Conservation (phyloP, 2,329 filamentous ascomycete genomes). For the Orbilia blumenaviensis region DNA sequence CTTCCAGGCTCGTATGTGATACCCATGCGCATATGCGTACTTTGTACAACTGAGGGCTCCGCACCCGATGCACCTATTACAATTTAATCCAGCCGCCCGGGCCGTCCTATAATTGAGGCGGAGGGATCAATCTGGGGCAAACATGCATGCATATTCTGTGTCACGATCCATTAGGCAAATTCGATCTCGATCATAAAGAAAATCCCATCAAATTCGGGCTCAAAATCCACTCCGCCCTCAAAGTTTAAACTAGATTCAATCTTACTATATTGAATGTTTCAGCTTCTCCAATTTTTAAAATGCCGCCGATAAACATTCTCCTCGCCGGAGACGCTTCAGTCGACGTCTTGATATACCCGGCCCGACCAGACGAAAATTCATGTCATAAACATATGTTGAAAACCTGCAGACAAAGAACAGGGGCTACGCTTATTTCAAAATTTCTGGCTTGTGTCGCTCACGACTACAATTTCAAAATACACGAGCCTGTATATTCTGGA, state of each 20-base stretch:
- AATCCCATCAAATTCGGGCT: background rate
- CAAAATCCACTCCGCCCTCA: background rate
- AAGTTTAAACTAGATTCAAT: background rate
- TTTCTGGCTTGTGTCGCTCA: conserved; percentile 5
- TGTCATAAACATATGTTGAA: conserved; percentile 17
- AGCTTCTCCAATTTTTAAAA: background rate
- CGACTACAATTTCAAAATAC: conserved; percentile 16
- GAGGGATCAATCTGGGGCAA: background rate
- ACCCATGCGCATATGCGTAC: too few species aligned
- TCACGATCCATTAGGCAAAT: background rate
- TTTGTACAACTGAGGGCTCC: too few species aligned
- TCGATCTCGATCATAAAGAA: background rate
- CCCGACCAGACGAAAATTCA: background rate
- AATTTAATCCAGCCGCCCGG: background rate
- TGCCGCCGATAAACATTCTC: conserved; percentile 19
- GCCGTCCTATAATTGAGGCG: background rate
- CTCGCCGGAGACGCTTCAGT: conserved; percentile 39
- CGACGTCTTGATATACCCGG: conserved; percentile 36
- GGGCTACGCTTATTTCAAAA: conserved; percentile 11
- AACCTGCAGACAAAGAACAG: conserved; percentile 16
- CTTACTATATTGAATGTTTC: background rate
- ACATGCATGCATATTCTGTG: background rate
- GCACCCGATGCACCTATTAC: background rate
- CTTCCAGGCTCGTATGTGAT: too few species aligned
- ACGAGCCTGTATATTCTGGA: background rate